Percentiles rank a stretch among this genome's conserved stretches.
These are phyloP conservation scores for Mycena rebaudengoi DNA, from an alignment of 768 basidiomycete genomes.

Conservation along the genomic window DNA sequence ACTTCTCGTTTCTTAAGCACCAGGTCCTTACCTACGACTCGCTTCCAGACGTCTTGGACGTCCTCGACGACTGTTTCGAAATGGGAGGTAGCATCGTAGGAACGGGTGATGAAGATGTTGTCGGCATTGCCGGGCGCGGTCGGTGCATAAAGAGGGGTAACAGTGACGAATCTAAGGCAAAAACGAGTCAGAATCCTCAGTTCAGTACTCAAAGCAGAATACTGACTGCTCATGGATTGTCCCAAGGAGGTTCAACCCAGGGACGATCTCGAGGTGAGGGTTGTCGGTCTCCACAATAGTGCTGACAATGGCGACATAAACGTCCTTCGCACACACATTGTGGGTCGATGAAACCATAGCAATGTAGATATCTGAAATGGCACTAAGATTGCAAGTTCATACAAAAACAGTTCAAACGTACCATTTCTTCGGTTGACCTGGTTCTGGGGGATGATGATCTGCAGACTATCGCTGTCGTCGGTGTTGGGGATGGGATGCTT, in stretches of 20 bases:
- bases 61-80: slow-evolving; percentile 99
- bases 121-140: slow-evolving; percentile 83
- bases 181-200: slow-evolving; percentile 14
- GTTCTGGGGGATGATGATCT: slow-evolving; percentile 99
- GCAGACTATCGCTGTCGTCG: slow-evolving; percentile 92
- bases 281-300: slow-evolving; percentile 96
- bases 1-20: slow-evolving; percentile 90
- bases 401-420: slow-evolving; percentile 43
- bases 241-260: slow-evolving; percentile 91
- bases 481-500: slow-evolving; percentile 99
- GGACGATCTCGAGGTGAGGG: slow-evolving; percentile 92
- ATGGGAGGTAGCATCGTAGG: slow-evolving; percentile 98
- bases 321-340: slow-evolving; percentile 95
- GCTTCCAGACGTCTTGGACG: slow-evolving; percentile 95
- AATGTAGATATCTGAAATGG: slow-evolving; percentile 89
- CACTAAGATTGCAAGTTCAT: slow-evolving; percentile 15
- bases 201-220: not conserved
- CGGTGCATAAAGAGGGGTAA: slow-evolving; percentile 89
- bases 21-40: slow-evolving; percentile 79
- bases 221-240: slow-evolving; percentile 92
- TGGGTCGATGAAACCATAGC: slow-evolving; percentile 97
- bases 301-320: slow-evolving; percentile 97
- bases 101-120: slow-evolving; percentile 96
- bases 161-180: slow-evolving; percentile 80
- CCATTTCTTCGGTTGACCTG: slow-evolving; percentile 94